These are phyloP conservation scores for Geopyxis carbonaria DNA, from an alignment of 495 filamentous ascomycete species.

Conservation along the genomic window DNA sequence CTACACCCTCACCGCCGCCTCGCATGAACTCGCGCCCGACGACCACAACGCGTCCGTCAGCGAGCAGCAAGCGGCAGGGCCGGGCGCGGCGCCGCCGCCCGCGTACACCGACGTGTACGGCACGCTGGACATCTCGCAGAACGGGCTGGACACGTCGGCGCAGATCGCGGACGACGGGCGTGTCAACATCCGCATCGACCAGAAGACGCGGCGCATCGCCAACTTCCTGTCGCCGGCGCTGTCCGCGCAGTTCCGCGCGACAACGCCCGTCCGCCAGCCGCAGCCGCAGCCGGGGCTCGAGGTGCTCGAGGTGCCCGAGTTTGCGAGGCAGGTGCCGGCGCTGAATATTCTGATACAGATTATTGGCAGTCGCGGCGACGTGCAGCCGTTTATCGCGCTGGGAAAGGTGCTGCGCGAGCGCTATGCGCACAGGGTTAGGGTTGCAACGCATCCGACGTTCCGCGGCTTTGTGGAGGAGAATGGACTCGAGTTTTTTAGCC, in stretches of 20 bases:
- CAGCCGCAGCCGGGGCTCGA: constrained; percentile 49
- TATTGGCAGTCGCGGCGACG: constrained; percentile 58
- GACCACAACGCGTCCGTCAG: too few species aligned
- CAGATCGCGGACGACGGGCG: constrained; percentile 44
- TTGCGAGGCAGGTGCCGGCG: constrained; percentile 21
- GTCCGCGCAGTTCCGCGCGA: constrained; percentile 36
- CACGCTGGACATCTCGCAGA: constrained; percentile 33
- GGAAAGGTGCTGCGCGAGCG: constrained; percentile 49
- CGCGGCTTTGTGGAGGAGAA: constrained; percentile 40
- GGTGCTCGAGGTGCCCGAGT: constrained; percentile 35
- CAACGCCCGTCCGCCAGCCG: constrained; percentile 18
- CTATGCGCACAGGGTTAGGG: constrained; percentile 49
- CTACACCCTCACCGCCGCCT: too few species aligned
- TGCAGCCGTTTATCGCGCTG: constrained; percentile 58
- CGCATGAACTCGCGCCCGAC: too few species aligned
- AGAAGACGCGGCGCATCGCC: constrained; percentile 45
- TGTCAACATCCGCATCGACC: constrained; percentile 49
- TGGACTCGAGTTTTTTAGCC: constrained; percentile 46
- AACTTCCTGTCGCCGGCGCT: constrained; percentile 49
- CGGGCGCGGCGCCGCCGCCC: constrained; percentile 27
- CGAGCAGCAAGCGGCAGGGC: constrained; percentile 20
- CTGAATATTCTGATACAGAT: constrained; percentile 67
- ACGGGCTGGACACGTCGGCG: constrained; percentile 38
- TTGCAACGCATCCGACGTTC: constrained; percentile 54
- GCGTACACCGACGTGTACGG: constrained; percentile 35